Base-by-base conservation (phyloP, 2,329 filamentous ascomycete genomes). In the Beauveria brongniartii region DNA sequence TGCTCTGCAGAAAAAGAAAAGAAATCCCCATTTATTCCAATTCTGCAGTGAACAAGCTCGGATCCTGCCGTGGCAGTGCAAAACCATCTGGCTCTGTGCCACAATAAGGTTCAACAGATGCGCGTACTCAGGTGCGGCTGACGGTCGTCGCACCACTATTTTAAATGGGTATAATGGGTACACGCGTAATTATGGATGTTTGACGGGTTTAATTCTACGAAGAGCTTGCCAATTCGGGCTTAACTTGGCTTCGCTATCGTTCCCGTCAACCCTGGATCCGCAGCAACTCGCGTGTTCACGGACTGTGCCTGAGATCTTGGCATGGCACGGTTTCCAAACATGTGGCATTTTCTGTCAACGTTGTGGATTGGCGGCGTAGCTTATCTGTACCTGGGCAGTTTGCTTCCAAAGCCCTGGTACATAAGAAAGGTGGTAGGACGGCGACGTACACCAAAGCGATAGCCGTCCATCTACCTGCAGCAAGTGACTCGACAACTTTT, bases 51-150 rank as follows among this genome's bases (percentile, higher is more conserved):
- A n/a, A 46, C 12, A 37, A 37, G 34, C 34, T 37, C 34, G 12
- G 44, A 16, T 24, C 22, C 20, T 47, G 26, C 47, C 24, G 24
- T 10, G 47, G 47, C 47, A 12, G 47, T 50, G 47, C 47, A 50
- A 50, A 37, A 16, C 34, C n/a, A 47, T n/a, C 41, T 43, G n/a
- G 41, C 41, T 20, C 18, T 43, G 16, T 43, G 41, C 41, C 7
- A 18, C 41, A 46, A 22, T 22, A 54, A 54, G 24, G 52, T 54
- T 54, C 20, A 16, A 37, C n/a, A 46, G 41, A 55, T 55, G 22
- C 53, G 41, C 53, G 41, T 46, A 46, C 30, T 55, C n/a, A 26
- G 53, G 40, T 55, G 41, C 26, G 53, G 53, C 53, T 55, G 53
- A 46, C 22, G 9, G 22, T 22, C 12, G 16, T 14, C 28, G 20